Evolutionary conservation across 768 basidiomycete species (phyloP), one percentile per base, ranked within the genome.

Genomic region (Boletus edulis): DNA sequence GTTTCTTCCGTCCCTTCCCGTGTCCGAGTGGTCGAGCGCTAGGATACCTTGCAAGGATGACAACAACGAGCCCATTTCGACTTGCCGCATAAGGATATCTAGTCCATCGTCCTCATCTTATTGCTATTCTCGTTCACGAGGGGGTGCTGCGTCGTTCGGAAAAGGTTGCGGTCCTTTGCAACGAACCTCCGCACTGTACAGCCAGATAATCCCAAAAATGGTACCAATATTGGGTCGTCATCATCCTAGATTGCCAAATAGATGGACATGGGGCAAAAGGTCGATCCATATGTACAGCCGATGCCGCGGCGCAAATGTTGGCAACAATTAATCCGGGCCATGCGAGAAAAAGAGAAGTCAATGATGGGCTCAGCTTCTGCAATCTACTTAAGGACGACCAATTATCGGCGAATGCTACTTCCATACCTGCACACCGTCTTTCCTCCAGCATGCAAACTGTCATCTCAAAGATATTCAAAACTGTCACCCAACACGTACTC

Each of bases 21-120:
- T n/a, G n/a, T n/a, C n/a, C n/a, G n/a, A n/a, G n/a, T n/a, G n/a
- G n/a, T n/a, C n/a, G n/a, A n/a, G n/a, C n/a, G n/a, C n/a, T n/a
- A n/a, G n/a, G n/a, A n/a, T n/a, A n/a, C n/a, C n/a, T n/a, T n/a
- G n/a, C n/a, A n/a, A n/a, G n/a, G n/a, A n/a, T n/a, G n/a, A n/a
- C n/a, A n/a, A n/a, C n/a, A n/a, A n/a, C n/a, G n/a, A n/a, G n/a
- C n/a, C n/a, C n/a, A n/a, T n/a, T 4, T 7, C 2, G 4, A 37
- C 4, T 41, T 37, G 10, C 52, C 12, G 8, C 42, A 56, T 22
- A 46, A 55, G 55, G 40, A 20, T 6, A 54, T 15, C 43, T 34
- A 10, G 12, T 8, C 37, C 55, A 54, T 54, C 52, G 14, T 56
- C 55, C 45, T 47, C 52, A 54, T 56, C 55, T 37, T 24, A 20